phyloP scores from a whole-genome alignment of 345 rosid genomes.

The Diplotaxis tenuifolia region DNA sequence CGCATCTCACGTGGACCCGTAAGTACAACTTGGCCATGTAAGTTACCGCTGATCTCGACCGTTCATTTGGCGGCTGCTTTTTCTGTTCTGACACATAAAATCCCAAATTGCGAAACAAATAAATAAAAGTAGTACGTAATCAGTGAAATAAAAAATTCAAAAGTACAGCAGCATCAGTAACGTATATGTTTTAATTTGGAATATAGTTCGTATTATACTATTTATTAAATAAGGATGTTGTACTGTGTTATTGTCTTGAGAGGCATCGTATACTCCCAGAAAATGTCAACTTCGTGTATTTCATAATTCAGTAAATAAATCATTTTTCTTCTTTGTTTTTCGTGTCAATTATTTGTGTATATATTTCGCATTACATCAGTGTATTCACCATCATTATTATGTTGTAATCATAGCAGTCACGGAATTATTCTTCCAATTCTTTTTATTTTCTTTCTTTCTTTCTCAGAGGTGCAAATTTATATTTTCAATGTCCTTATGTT shows the following conservation, averaged over 20 bases:
- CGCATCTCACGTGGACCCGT: slow-evolving; percentile 39
- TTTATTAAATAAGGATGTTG: slow-evolving; percentile 14
- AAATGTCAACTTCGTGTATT: slow-evolving; percentile 28
- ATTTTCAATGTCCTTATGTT: not conserved
- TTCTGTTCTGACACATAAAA: slow-evolving; percentile 31
- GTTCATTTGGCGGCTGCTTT: slow-evolving; percentile 39
- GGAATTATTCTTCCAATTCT: slow-evolving; percentile 10
- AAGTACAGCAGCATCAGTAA: not conserved
- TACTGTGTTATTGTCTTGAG: not conserved
- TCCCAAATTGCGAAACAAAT: slow-evolving; percentile 7
- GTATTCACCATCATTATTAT: slow-evolving; percentile 21
- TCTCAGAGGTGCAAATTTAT: not conserved
- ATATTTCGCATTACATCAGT: not conserved
- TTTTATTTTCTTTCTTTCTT: not conserved
- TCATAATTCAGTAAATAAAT: not conserved
- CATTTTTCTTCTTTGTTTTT: not conserved
- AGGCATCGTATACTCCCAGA: slow-evolving; percentile 24
- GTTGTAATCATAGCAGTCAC: slow-evolving; percentile 24
- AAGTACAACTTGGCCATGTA: slow-evolving; percentile 36
- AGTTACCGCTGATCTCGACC: slow-evolving; percentile 38
- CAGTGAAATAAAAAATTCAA: not conserved
- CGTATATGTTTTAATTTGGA: slow-evolving; percentile 17
- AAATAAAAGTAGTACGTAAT: slow-evolving; percentile 5
- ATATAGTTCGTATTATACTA: not conserved
- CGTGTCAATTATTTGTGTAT: not conserved